These are phyloP conservation scores for Pisolithus thermaeus DNA, from an alignment of 1,284 basidiomycete species.

Conservation along the genomic window DNA sequence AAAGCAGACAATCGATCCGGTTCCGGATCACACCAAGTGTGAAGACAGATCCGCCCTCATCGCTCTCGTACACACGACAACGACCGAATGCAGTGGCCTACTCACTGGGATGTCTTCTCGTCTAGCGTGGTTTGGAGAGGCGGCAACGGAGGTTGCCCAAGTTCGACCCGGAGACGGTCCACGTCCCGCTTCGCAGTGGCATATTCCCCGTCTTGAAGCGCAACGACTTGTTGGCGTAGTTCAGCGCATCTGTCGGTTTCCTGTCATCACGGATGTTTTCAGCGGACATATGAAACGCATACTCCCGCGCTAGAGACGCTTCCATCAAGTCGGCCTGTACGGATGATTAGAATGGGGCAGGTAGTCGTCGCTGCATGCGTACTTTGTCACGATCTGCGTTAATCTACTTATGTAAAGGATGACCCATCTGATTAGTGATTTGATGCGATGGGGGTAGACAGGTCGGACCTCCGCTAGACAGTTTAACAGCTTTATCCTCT, in stretches of 20 bases:
- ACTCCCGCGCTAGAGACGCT: slow-evolving; percentile 58
- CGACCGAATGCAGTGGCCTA: slow-evolving; percentile 13
- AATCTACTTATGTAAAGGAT: slow-evolving; percentile 37
- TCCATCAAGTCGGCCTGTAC: slow-evolving; percentile 49
- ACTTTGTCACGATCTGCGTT: slow-evolving; percentile 77
- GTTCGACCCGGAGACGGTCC: slow-evolving; percentile 63
- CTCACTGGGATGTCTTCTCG: slow-evolving; percentile 67
- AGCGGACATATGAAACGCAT: slow-evolving; percentile 17
- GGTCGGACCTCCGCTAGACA: slow-evolving; percentile 55
- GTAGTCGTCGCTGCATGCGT: slow-evolving; percentile 10
- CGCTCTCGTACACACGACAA: background rate
- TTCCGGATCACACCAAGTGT: too few species aligned
- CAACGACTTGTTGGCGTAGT: slow-evolving; percentile 57
- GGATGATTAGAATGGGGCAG: slow-evolving; percentile 3
- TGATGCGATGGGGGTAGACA: slow-evolving; percentile 8
- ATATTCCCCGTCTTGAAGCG: slow-evolving; percentile 70
- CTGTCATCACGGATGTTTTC: slow-evolving; percentile 10
- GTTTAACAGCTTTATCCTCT: slow-evolving; percentile 57
- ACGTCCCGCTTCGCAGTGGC: slow-evolving; percentile 66
- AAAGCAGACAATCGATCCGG: too few species aligned
- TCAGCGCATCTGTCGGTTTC: slow-evolving; percentile 48
- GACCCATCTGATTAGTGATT: slow-evolving; percentile 4
- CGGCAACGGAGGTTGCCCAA: slow-evolving; percentile 67
- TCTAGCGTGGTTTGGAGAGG: slow-evolving; percentile 65
- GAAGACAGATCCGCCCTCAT: background rate